Percentiles rank a stretch among this genome's conserved stretches.
phyloP scores from a whole-genome alignment of 306 rosid genomes.

The Leucaena leucocephala region DNA sequence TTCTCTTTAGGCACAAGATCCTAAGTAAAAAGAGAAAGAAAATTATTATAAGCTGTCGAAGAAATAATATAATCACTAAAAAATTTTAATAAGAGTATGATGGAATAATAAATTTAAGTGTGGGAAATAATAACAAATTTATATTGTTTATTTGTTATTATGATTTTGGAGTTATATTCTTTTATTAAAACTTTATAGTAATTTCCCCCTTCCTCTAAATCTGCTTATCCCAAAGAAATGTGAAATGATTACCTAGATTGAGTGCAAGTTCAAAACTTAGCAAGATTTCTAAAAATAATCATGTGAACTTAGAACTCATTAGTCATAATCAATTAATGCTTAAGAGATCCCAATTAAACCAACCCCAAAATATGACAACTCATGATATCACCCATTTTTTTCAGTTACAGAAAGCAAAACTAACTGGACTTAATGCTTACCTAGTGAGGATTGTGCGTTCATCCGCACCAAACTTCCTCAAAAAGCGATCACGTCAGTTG shows the following conservation, averaged over 20 bases:
- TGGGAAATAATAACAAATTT: no score
- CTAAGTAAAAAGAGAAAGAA: not conserved
- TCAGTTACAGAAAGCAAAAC: not conserved
- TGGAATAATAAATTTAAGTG: no score
- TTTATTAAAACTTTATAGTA: no score
- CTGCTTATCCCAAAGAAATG: not conserved
- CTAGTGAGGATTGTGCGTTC: not conserved
- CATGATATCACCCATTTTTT: not conserved
- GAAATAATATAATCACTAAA: no score
- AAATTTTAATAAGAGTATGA: no score
- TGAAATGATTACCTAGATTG: not conserved
- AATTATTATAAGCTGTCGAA: no score
- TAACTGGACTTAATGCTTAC: not conserved
- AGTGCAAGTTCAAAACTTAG: not conserved
- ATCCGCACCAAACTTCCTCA: not conserved
- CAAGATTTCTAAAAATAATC: not conserved
- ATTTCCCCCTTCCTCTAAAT: no score
- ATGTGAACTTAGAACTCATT: not conserved
- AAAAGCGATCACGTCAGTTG: constrained; percentile 31
- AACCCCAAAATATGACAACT: not conserved
- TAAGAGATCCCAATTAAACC: not conserved
- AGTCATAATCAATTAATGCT: not conserved
- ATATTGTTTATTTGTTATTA: no score
- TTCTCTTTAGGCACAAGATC: no score
- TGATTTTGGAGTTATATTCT: no score